Conservation (phyloP, 352 stramenopile genomes). For the Phytophthora sansomeana region DNA sequence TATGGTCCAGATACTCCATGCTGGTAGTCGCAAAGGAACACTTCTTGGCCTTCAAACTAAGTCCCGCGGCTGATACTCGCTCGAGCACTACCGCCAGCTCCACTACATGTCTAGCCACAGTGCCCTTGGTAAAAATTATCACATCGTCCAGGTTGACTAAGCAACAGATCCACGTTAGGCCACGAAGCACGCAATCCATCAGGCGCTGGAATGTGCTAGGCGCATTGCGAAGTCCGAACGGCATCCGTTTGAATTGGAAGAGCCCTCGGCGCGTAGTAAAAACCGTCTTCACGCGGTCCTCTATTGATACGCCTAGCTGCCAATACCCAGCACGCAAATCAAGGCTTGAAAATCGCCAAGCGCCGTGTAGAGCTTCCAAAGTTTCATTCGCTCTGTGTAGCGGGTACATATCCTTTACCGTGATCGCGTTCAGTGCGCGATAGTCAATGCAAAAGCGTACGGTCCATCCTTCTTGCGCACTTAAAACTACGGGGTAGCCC, state of each 20-base stretch:
- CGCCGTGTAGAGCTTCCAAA: conserved; percentile 7
- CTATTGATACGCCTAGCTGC: conserved; percentile 1
- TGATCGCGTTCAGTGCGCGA: conserved; percentile 20
- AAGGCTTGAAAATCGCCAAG: background rate
- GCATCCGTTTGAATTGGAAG: conserved; percentile 27
- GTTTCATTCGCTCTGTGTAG: conserved; percentile 27
- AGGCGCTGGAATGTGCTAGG: conserved; percentile 35
- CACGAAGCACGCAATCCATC: conserved; percentile 34
- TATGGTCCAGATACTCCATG: conserved; percentile 18
- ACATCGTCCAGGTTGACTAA: conserved; percentile 38
- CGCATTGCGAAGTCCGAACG: conserved; percentile 31
- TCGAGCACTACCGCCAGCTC: conserved; percentile 10
- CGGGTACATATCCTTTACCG: conserved; percentile 29
- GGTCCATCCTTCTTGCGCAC: background rate
- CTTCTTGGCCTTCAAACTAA: conserved; percentile 26
- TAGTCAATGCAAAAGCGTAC: conserved; percentile 40
- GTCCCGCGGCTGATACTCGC: conserved; percentile 7
- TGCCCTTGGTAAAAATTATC: conserved; percentile 29
- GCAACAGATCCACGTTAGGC: conserved; percentile 29
- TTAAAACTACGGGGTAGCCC: conserved; percentile 30
- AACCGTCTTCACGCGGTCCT: conserved; percentile 26
- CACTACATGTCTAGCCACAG: conserved; percentile 20
- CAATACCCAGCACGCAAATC: background rate
- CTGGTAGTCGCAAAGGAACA: conserved; percentile 21
- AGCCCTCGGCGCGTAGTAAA: conserved; percentile 24